phyloP scores from a whole-genome alignment of 1,139 yeast genomes.

The Candida buenavistaensis region DNA sequence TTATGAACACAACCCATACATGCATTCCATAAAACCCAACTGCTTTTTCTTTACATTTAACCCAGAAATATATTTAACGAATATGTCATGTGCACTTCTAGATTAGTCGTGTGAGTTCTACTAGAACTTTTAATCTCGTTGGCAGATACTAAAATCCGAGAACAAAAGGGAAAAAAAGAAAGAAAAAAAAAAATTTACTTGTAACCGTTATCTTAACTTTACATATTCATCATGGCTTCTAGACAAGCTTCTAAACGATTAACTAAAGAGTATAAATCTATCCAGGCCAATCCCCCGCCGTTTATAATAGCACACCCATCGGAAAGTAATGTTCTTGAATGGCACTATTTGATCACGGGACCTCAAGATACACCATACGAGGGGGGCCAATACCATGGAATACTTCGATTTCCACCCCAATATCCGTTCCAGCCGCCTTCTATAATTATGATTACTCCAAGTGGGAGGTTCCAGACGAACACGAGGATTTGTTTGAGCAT shows the following conservation, averaged over 20 bases:
- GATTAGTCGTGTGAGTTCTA: too few relatives aligned
- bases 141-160: too few relatives aligned
- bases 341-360: constrained; percentile 82
- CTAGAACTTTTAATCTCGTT: too few relatives aligned
- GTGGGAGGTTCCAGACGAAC: constrained; percentile 75
- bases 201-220: too few relatives aligned
- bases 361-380: constrained; percentile 86
- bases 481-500: constrained; percentile 81
- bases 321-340: constrained; percentile 70
- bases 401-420: constrained; percentile 77
- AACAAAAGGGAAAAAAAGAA: too few relatives aligned
- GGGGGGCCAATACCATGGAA: constrained; percentile 89
- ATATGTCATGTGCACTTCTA: too few relatives aligned
- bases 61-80: too few relatives aligned
- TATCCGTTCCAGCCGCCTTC: constrained; percentile 94
- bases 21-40: too few relatives aligned
- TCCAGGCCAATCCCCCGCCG: constrained; percentile 78
- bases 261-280: constrained; percentile 75
- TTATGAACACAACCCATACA: too few relatives aligned
- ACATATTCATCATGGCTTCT: constrained; percentile 48
- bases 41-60: too few relatives aligned
- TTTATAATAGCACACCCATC: constrained; percentile 80
- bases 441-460: constrained; percentile 86
- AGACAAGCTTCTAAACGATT: constrained; percentile 53
- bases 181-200: too few relatives aligned